Base-by-base conservation (phyloP, 768 basidiomycete species). In the Tulasnella sp. region DNA sequence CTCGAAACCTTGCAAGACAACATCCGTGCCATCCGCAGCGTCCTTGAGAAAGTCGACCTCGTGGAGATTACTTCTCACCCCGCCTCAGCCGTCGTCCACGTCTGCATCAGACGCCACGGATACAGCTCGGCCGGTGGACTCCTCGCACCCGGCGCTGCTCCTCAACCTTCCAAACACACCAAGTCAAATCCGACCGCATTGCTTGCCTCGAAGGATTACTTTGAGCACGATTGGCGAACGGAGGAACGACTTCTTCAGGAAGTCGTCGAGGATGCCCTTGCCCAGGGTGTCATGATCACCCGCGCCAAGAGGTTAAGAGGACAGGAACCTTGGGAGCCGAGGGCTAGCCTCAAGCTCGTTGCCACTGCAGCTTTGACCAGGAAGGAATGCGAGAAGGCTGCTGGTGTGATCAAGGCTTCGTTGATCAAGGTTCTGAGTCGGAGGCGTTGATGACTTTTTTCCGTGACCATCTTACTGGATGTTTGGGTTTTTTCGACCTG, bases 321-420 rank as follows among this genome's bases (percentile, higher is more conserved):
- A 5, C 95, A 97, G 80, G 96, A 99, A 83, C 81, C 87, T 75
- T 82, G 86, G 17, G 94, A 97, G 79, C 84, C 87, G 17, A 84
- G 89, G 62, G 94, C 97, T 41, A 92, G 90, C 76, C 88, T 98
- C 73, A 86, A 92, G 74, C 81, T 98, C n/a, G 89, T 90, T 29
- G 81, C 95, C 74, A 89, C 86, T 5, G 86, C 88, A 14, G 94
- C 88, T 16, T 79, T 98, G 75, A 88, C 89, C 32, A 90, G 84
- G 85, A 96, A 95, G 81, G 97, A 98, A 76, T 87, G 89, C 70
- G 95, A 97, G 84, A 95, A 94, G 83, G 91, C 95, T 3, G 87
- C 89, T 6, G 82, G 81, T 29, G 85, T 90, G 22, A 80, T 99
- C 72, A 92, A 90, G 81, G 83, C 83, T 36, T 89, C 89, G 42